These are phyloP conservation scores for Cytidiella melzeri DNA, from an alignment of 768 basidiomycete genomes.

Conservation along the genomic window DNA sequence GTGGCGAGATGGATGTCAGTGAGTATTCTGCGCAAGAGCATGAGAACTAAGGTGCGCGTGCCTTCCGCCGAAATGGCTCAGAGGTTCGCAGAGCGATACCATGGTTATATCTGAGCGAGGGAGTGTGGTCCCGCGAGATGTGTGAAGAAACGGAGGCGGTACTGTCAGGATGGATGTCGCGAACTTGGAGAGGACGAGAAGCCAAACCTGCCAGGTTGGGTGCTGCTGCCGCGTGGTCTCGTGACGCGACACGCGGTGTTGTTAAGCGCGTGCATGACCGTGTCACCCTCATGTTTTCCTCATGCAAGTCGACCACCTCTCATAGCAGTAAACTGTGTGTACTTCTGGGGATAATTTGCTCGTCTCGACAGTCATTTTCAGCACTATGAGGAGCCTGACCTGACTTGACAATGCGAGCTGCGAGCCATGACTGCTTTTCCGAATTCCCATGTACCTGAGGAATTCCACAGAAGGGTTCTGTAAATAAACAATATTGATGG, in stretches of 20 bases:
- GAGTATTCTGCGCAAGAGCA: slow-evolving; percentile 4
- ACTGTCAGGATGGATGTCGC: slow-evolving; percentile 2
- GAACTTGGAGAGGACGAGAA: slow-evolving; percentile 13
- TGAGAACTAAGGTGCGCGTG: slow-evolving; percentile 24
- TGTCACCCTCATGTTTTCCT: slow-evolving; percentile 12
- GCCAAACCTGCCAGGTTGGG: slow-evolving; percentile 16
- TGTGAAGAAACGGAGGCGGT: slow-evolving; percentile 2
- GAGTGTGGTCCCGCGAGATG: not conserved
- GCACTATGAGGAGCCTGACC: no score
- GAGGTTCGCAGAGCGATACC: slow-evolving; percentile 58
- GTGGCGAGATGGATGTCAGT: slow-evolving; percentile 1
- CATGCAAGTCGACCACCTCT: no score
- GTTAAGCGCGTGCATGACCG: slow-evolving; percentile 14
- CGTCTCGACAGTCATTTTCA: no score
- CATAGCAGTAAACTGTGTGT: no score
- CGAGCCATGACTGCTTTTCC: no score
- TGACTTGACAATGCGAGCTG: no score
- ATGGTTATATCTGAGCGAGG: slow-evolving; percentile 20
- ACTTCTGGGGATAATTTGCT: no score
- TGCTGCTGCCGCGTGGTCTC: slow-evolving; percentile 19
- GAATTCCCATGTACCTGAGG: no score
- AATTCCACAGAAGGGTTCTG: no score
- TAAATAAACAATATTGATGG: no score
- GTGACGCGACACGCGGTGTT: slow-evolving; percentile 24
- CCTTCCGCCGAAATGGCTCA: slow-evolving; percentile 79